Evolutionary conservation across 78 protist species (phyloP), one percentile per base, ranked within the genome.

Genomic region (Acrasis kona): DNA sequence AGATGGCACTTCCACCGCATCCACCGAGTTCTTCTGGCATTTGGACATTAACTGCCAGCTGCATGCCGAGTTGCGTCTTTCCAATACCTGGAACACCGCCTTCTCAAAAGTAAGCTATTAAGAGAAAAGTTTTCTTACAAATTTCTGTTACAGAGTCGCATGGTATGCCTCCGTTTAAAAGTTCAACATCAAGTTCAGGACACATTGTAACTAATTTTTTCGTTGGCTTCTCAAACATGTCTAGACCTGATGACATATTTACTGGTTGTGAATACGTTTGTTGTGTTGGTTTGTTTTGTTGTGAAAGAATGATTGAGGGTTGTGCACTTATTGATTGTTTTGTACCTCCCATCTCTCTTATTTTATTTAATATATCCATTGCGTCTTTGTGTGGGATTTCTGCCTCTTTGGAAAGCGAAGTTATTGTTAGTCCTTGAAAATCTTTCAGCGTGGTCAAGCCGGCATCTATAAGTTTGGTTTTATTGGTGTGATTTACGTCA

Each of bases 41-140:
- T 27, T 78, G 82, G 29, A 79, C 85, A 9, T 1, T 32, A 10
- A 81, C 29, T 7, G 77, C 27, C 8, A 81, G 64, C 32, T 81
- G 85, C 78, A 81, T 79, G 10, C 34, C 64, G 12, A 81, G 0
- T 40, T 81, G 81, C 38, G 85, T 81, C 42, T 81, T 81, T 68
- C 85, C 85, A 31, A 31, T 67, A n/a, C 85, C 85, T 28, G 85
- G 85, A 34, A 37, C 81, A 65, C 83, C 83, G 27, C 75, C 61
- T 50, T 50, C n/a, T 50, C 19, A 50, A 50, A n/a, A 19, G 61
- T n/a, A 19, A 67, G 71, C 19, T 50, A 50, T n/a, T n/a, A n/a
- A n/a, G 19, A 50, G 19, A 50, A 50, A n/a, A n/a, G 34, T n/a
- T n/a, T n/a, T n/a, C 19, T 50, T 50, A 50, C 61, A 50, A 50